Conservation (phyloP, 495 filamentous ascomycete genomes). For the Xylaria grammica region DNA sequence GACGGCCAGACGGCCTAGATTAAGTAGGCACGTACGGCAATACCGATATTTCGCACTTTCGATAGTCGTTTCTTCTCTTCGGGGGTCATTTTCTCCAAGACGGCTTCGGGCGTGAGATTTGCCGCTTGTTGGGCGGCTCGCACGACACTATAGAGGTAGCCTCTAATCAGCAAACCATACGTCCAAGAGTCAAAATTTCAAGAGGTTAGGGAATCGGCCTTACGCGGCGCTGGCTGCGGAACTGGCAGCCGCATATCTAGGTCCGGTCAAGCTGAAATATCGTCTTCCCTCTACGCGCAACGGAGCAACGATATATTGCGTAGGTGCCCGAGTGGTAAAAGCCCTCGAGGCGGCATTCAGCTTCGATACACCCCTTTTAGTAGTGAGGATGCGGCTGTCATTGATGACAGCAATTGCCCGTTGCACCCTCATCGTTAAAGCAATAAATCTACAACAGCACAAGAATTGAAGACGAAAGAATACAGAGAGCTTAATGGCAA, state of each 20-base stretch:
- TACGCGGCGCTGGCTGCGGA: slow-evolving; percentile 34
- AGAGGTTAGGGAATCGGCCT: not conserved
- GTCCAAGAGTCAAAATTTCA: not conserved
- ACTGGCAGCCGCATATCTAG: slow-evolving; percentile 31
- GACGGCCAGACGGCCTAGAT: not conserved
- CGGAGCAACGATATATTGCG: slow-evolving; percentile 34
- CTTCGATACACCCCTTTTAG: slow-evolving; percentile 39
- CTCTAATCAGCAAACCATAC: not conserved
- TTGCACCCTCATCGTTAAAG: slow-evolving; percentile 50
- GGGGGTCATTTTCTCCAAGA: slow-evolving; percentile 67
- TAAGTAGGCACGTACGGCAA: slow-evolving; percentile 69
- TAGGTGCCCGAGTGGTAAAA: slow-evolving; percentile 23
- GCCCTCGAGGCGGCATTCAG: slow-evolving; percentile 34
- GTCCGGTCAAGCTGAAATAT: slow-evolving; percentile 37
- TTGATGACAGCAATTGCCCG: slow-evolving; percentile 49
- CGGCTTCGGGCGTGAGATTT: slow-evolving; percentile 51
- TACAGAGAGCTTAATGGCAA: not conserved
- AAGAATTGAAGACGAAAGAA: slow-evolving; percentile 6
- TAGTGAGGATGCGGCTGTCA: slow-evolving; percentile 41
- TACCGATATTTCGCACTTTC: slow-evolving; percentile 93
- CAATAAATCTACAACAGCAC: slow-evolving; percentile 26
- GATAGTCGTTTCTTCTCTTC: slow-evolving; percentile 76
- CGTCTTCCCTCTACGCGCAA: slow-evolving; percentile 35
- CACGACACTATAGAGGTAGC: slow-evolving; percentile 40
- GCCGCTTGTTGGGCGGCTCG: slow-evolving; percentile 51